Conservation (phyloP, 805 yeast genomes). For the Priceomyces carsonii region DNA sequence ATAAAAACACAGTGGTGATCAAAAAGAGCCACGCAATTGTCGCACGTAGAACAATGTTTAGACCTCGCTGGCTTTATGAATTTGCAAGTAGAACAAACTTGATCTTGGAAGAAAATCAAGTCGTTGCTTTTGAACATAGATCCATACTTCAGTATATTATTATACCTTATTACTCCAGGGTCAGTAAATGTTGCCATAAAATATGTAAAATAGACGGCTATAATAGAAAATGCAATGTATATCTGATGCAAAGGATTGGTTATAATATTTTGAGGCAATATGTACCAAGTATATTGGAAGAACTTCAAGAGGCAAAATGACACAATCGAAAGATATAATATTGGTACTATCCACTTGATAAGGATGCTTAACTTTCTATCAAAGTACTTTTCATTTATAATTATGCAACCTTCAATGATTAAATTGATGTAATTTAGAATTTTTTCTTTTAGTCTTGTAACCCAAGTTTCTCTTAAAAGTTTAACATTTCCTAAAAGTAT, state of each 20-base stretch:
- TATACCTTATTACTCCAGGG: constrained; percentile 39
- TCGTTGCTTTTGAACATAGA: constrained; percentile 43
- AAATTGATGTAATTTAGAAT: constrained; percentile 9
- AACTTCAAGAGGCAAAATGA: constrained; percentile 33
- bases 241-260: constrained; percentile 11
- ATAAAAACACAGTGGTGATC: constrained; percentile 70
- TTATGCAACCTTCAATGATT: constrained; percentile 9
- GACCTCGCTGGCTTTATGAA: constrained; percentile 58
- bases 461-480: constrained; percentile 30
- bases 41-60: constrained; percentile 65
- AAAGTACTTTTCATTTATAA: constrained; percentile 23
- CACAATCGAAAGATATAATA: constrained; percentile 38
- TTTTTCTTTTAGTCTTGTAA: constrained; percentile 24
- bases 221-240: constrained; percentile 32
- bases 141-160: constrained; percentile 11
- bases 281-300: constrained; percentile 26
- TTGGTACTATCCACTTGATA: constrained; percentile 47
- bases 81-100: constrained; percentile 49
- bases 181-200: constrained; percentile 38
- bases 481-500: constrained; percentile 54
- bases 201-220: constrained; percentile 34
- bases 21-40: constrained; percentile 45
- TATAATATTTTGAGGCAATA: constrained; percentile 12
- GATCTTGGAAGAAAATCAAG: constrained; percentile 51
- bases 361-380: constrained; percentile 20